Evolutionary conservation across 2,329 filamentous ascomycete species (phyloP), one percentile per base, ranked within the genome.

Genomic region (Sporothrix variecibatus): DNA sequence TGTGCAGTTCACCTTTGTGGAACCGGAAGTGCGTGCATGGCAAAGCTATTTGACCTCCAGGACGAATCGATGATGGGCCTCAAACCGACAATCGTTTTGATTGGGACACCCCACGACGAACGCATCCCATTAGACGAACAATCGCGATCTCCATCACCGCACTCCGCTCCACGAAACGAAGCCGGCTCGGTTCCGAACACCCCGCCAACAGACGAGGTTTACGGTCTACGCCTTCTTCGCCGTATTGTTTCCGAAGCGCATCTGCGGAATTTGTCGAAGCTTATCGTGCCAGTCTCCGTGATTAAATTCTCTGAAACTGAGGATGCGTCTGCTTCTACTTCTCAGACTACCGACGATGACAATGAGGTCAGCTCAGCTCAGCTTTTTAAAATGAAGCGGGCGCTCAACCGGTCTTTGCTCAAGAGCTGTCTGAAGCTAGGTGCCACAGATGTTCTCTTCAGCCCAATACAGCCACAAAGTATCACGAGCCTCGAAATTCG

Each of bases 361-460:
- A 31, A 49, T 2, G 15, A 15, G 23, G 43, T 53, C 7, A 62
- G 31, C 20, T 34, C 72, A 23, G 31, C 65, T 4, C 60, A 53
- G 28, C n/a, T 43, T 1, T 60, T 53, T 26, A 58, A 71, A 40
- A 53, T 43, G 15, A 64, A 73, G 20, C 60, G 73, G 1, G 71
- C 82, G 34, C 81, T 82, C 38, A 85, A 86, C 75, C 84, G 81
- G 74, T 79, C 79, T 73, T 81, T 88, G 72, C 86, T 95, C 75
- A 88, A 91, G 77, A 90, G 87, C 78, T 97, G 94, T 80, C 84
- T 98, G 31, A 94, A 97, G 79, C 90, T 93, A 3, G 96, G 96
- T 49, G 95, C 95, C 12, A 87, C 93, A 40, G 95, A 98, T 82
- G 93, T 97, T 68, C 87, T 98, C 76, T 89, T 91, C 34, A 94